phyloP scores from a whole-genome alignment of 1,139 yeast species.

The Barnettozyma hawaiiensis region DNA sequence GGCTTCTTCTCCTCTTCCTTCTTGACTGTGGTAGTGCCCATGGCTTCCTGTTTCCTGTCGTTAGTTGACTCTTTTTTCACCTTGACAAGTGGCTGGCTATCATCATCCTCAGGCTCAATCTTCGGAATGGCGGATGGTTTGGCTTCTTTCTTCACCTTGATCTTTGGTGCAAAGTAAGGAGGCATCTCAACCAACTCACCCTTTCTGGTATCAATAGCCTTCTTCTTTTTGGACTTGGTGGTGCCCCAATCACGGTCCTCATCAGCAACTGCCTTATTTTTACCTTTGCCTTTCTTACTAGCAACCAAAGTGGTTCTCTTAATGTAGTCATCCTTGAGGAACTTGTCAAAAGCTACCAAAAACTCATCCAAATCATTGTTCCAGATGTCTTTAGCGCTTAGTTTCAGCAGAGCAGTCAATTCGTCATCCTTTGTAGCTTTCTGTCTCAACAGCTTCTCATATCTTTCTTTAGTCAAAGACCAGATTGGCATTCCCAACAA shows the following conservation, averaged over 20 bases:
- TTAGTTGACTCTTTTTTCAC: not conserved
- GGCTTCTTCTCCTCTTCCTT: conserved; percentile 19
- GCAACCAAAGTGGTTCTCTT: conserved; percentile 31
- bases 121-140: conserved; percentile 16
- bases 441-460: conserved; percentile 70
- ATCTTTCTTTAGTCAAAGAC: conserved; percentile 87
- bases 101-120: conserved; percentile 14
- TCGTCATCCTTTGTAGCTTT: conserved; percentile 69
- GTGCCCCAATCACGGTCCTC: conserved; percentile 25
- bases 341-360: conserved; percentile 57
- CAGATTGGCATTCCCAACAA: conserved; percentile 86
- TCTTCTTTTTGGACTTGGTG: conserved; percentile 19
- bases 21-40: no score
- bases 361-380: conserved; percentile 73
- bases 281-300: conserved; percentile 27
- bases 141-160: conserved; percentile 22
- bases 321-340: conserved; percentile 47
- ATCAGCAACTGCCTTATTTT: conserved; percentile 26
- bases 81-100: conserved; percentile 6
- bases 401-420: conserved; percentile 56
- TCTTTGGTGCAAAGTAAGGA: conserved; percentile 21
- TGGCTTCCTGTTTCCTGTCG: conserved; percentile 9
- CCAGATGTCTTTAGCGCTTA: conserved; percentile 89
- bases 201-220: conserved; percentile 16
- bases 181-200: conserved; percentile 25